A percentile compares a stretch with the other conserved stretches of the same genome.
These are phyloP conservation scores for Candida sanyiensis DNA, from an alignment of 805 yeast species.

Conservation along the genomic window DNA sequence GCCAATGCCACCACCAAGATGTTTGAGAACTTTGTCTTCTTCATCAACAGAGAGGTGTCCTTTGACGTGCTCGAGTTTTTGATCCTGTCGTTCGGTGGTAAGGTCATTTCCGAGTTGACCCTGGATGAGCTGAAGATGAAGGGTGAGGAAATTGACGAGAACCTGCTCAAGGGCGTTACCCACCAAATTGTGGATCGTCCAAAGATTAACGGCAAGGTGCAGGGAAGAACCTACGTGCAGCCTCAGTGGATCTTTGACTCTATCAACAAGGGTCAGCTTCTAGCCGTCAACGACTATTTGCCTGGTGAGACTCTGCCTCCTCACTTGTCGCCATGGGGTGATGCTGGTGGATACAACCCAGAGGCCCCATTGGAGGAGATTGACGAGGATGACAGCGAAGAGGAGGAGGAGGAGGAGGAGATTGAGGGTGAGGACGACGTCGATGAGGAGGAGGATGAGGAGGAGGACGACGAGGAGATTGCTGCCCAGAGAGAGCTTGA, in stretches of 20 bases:
- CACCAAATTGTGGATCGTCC: slow-evolving; percentile 97
- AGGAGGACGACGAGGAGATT: slow-evolving; percentile 51
- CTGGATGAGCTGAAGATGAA: slow-evolving; percentile 58
- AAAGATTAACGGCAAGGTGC: slow-evolving; percentile 62
- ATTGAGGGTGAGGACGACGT: slow-evolving; percentile 48
- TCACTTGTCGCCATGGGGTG: slow-evolving; percentile 99
- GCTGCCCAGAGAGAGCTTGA: slow-evolving; percentile 77
- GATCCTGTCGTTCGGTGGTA: slow-evolving; percentile 82
- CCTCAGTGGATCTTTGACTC: slow-evolving; percentile 98
- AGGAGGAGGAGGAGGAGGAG: slow-evolving; percentile 44
- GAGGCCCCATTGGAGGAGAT: slow-evolving; percentile 40
- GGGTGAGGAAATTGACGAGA: slow-evolving; percentile 32
- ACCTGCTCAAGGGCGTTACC: slow-evolving; percentile 67
- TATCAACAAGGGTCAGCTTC: slow-evolving; percentile 67
- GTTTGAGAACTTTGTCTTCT: slow-evolving; percentile 74
- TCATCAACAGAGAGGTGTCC: slow-evolving; percentile 92
- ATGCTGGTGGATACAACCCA: slow-evolving; percentile 86
- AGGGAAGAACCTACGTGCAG: slow-evolving; percentile 90
- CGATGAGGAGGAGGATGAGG: slow-evolving; percentile 48
- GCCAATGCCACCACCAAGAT: slow-evolving; percentile 58
- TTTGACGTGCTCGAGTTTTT: slow-evolving; percentile 85
- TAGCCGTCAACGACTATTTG: slow-evolving; percentile 76
- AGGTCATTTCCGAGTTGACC: slow-evolving; percentile 78
- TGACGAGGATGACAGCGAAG: slow-evolving; percentile 41
- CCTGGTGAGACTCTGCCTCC: slow-evolving; percentile 97